A percentile compares a stretch with the other conserved stretches of the same genome.
Conservation (phyloP, 2,329 filamentous ascomycete genomes). For the Ophiocordyceps robertsii region DNA sequence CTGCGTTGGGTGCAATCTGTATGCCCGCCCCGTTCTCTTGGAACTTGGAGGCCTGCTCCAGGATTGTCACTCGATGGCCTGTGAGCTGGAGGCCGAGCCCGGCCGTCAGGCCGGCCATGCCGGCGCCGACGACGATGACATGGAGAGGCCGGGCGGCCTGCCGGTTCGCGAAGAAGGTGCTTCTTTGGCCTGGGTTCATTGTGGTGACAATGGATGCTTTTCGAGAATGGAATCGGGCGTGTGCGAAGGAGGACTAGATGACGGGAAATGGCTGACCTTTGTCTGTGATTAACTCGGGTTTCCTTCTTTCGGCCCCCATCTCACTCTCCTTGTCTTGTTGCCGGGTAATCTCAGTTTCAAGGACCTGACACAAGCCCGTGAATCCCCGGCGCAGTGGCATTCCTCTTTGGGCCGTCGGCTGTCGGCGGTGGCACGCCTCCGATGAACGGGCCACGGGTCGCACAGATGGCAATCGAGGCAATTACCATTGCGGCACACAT, state of each 20-base stretch:
- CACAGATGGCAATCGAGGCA: too few relatives aligned
- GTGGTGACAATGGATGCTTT: neutral
- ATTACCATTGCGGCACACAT: too few relatives aligned
- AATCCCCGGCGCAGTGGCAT: too few relatives aligned
- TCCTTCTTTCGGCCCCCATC: too few relatives aligned
- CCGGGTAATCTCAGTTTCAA: too few relatives aligned
- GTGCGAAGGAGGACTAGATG: too few relatives aligned
- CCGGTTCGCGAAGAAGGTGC: neutral
- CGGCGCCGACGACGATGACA: slow-evolving; percentile 19
- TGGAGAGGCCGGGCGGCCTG: slow-evolving; percentile 5
- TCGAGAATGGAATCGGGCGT: neutral
- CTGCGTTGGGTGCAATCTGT: slow-evolving; percentile 73
- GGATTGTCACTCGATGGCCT: slow-evolving; percentile 11
- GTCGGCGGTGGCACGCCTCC: too few relatives aligned
- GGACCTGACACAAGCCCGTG: neutral
- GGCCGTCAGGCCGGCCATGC: slow-evolving; percentile 26
- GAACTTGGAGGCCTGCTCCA: slow-evolving; percentile 12
- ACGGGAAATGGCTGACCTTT: too few relatives aligned
- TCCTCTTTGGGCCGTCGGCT: too few relatives aligned
- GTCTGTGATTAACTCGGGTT: too few relatives aligned
- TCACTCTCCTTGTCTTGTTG: too few relatives aligned
- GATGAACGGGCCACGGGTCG: too few relatives aligned
- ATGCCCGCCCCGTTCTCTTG: slow-evolving; percentile 62
- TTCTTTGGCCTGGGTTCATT: neutral
- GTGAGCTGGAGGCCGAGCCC: slow-evolving; percentile 21